Percentiles rank a stretch among this genome's conserved stretches.
phyloP scores from a whole-genome alignment of 176 grass and related monocot species.

The Bolboschoenus planiculmis region DNA sequence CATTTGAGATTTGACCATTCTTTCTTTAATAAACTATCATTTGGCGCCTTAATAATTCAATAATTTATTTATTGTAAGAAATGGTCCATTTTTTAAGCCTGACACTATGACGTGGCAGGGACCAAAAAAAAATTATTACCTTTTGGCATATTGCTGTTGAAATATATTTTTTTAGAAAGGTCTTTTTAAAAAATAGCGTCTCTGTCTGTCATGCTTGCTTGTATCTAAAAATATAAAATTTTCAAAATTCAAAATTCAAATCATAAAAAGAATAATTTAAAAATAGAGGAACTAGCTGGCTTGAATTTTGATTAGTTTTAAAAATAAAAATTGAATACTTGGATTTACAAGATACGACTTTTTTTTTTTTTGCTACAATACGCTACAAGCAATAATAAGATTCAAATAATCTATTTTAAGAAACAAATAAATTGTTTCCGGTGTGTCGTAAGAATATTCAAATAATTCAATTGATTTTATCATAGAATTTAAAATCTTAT shows the following conservation, averaged over 20 bases:
- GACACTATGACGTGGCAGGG: background rate
- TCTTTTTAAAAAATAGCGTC: background rate
- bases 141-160: too few species aligned
- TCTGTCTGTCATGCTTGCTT: background rate
- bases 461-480: too few species aligned
- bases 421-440: background rate
- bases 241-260: background rate
- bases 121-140: background rate
- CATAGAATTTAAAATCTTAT: too few species aligned
- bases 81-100: too few species aligned
- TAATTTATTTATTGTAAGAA: background rate
- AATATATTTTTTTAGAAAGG: too few species aligned
- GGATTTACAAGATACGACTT: background rate
- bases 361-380: background rate
- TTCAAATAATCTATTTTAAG: background rate
- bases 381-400: background rate
- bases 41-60: too few species aligned
- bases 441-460: background rate
- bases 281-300: background rate
- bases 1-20: conserved; percentile 19
- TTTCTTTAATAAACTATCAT: background rate
- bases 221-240: background rate
- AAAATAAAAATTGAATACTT: background rate
- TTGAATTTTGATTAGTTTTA: background rate
- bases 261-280: background rate